phyloP scores from a whole-genome alignment of 306 rosid genomes.

The Lotus japonicus region DNA sequence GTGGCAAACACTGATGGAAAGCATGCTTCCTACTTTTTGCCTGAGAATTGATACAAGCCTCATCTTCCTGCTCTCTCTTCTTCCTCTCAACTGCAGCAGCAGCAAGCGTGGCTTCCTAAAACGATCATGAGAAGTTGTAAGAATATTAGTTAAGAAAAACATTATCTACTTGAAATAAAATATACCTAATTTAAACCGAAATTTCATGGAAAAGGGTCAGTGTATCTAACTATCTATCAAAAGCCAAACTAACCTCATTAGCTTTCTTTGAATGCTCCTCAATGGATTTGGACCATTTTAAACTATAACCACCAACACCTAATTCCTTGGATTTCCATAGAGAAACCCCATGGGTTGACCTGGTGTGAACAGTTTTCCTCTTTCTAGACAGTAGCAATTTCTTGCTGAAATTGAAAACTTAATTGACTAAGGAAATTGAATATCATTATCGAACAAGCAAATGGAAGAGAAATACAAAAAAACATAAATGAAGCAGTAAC shows the following conservation, averaged over 20 bases:
- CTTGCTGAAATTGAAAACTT: conserved; percentile 40
- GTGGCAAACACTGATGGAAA: conserved; percentile 41
- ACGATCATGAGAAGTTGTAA: conserved; percentile 19
- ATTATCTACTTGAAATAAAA: conserved; percentile 10
- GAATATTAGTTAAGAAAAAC: neutral
- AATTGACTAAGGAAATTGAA: conserved; percentile 12
- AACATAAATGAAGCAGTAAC: conserved; percentile 4
- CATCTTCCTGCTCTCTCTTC: conserved; percentile 69
- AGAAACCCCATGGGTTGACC: conserved; percentile 81
- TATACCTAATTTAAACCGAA: neutral
- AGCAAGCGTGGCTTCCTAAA: conserved; percentile 88
- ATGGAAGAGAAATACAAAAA: neutral
- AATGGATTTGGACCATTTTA: conserved; percentile 98
- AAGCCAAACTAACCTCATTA: conserved; percentile 71
- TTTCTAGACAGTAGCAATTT: conserved; percentile 74
- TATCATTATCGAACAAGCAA: conserved; percentile 17
- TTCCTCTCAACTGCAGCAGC: conserved; percentile 91
- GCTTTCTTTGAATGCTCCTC: conserved; percentile 83
- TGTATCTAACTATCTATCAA: neutral
- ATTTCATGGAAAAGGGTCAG: neutral
- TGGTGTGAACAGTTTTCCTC: conserved; percentile 81
- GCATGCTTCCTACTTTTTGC: conserved; percentile 52
- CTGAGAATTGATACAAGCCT: conserved; percentile 37
- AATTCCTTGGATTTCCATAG: conserved; percentile 86
- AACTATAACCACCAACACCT: conserved; percentile 91